Conservation (phyloP, 2,329 filamentous ascomycete species). For the Chaetoscypha palmicola region DNA sequence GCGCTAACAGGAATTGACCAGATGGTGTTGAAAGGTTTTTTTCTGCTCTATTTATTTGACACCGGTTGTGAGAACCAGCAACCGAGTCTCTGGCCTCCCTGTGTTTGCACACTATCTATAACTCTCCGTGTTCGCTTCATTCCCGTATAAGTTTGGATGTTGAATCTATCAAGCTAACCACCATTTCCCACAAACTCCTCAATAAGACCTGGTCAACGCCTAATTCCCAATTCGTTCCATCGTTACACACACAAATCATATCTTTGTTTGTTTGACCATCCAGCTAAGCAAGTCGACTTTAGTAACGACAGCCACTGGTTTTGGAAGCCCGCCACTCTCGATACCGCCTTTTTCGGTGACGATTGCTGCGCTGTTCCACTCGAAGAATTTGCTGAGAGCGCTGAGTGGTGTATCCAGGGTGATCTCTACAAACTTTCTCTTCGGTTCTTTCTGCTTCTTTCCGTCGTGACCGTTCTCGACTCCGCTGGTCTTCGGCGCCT, state of each 20-base stretch:
- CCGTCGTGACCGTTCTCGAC: slow-evolving; percentile 23
- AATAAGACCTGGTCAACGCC: slow-evolving; percentile 2
- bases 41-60: background rate
- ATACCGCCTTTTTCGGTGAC: slow-evolving; percentile 68
- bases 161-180: slow-evolving; percentile 4
- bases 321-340: slow-evolving; percentile 46
- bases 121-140: too few relatives aligned
- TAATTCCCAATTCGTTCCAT: background rate
- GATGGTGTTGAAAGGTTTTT: background rate
- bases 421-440: slow-evolving; percentile 84
- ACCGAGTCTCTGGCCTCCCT: too few relatives aligned
- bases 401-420: slow-evolving; percentile 81
- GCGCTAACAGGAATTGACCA: background rate
- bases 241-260: slow-evolving; percentile 6
- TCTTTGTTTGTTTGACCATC: slow-evolving; percentile 64
- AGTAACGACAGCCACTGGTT: slow-evolving; percentile 84
- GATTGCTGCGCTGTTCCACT: slow-evolving; percentile 95
- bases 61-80: too few relatives aligned
- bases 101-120: slow-evolving; percentile 1
- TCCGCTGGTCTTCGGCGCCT: slow-evolving; percentile 28
- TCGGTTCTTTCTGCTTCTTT: slow-evolving; percentile 36
- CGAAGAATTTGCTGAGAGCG: slow-evolving; percentile 84
- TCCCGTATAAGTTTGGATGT: slow-evolving; percentile 5
- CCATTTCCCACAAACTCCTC: background rate
- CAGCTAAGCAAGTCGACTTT: slow-evolving; percentile 94